Percentiles rank a stretch among this genome's conserved stretches.
Conservation (phyloP, 2,329 filamentous ascomycete species). For the Fusarium napiforme region DNA sequence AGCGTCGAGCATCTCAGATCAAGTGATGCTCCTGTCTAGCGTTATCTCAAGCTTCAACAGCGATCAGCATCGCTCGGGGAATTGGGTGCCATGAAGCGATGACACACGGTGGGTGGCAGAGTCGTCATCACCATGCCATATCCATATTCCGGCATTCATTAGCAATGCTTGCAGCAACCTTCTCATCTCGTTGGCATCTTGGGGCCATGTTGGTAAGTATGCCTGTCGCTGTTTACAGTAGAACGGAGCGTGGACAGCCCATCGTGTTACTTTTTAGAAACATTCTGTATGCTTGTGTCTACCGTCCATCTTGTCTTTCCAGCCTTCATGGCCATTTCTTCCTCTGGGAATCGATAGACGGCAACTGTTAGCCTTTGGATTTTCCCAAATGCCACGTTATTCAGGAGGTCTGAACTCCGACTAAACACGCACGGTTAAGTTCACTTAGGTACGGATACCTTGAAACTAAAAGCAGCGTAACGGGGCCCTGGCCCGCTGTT, state of each 20-base stretch:
- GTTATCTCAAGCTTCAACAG: constrained; percentile 22
- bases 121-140: constrained; percentile 28
- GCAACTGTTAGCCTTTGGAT: background rate
- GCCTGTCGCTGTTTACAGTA: background rate
- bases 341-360: background rate
- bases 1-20: constrained; percentile 38
- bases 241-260: background rate
- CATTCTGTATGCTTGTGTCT: background rate
- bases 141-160: constrained; percentile 9
- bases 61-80: constrained; percentile 29
- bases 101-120: constrained; percentile 2
- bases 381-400: constrained; percentile 32
- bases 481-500: background rate
- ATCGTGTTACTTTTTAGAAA: background rate
- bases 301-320: background rate
- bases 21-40: constrained; percentile 37
- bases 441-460: background rate
- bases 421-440: constrained; percentile 22
- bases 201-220: background rate
- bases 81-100: constrained; percentile 2
- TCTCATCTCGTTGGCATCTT: background rate
- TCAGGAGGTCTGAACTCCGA: constrained; percentile 3
- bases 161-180: constrained; percentile 17
- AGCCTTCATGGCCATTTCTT: background rate
- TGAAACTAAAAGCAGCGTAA: background rate